Conservation (phyloP, 2,329 filamentous ascomycete genomes). For the Magnaporthiopsis poae region DNA sequence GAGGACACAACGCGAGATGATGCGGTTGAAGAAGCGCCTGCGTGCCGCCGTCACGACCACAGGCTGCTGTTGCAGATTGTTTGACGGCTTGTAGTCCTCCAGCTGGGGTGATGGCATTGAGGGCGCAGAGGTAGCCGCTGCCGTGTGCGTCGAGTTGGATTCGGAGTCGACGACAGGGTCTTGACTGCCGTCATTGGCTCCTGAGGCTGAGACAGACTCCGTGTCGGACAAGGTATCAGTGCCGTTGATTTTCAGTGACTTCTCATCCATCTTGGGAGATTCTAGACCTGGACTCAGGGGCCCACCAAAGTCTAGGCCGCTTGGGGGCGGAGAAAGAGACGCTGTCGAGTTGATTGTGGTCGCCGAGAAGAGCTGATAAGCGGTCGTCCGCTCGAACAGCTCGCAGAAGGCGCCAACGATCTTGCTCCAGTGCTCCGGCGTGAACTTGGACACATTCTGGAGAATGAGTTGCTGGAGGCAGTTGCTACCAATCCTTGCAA, state of each 20-base stretch:
- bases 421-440: conserved; percentile 77
- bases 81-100: conserved; percentile 79
- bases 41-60: conserved; percentile 87
- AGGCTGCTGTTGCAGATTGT: conserved; percentile 72
- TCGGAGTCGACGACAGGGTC: background rate
- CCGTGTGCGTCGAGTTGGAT: background rate
- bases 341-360: conserved; percentile 45
- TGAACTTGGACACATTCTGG: conserved; percentile 91
- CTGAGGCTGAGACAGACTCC: conserved; percentile 16
- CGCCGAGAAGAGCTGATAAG: conserved; percentile 91
- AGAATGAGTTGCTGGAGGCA: conserved; percentile 93
- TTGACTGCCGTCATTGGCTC: conserved; percentile 17
- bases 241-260: conserved; percentile 53
- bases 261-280: conserved; percentile 35
- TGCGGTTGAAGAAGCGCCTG: conserved; percentile 94
- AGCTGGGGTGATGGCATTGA: conserved; percentile 40
- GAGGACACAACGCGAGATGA: conserved; percentile 95
- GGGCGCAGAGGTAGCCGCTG: conserved; percentile 10
- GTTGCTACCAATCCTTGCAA: conserved; percentile 94
- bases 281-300: conserved; percentile 33
- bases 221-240: conserved; percentile 22
- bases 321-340: conserved; percentile 40
- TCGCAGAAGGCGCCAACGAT: conserved; percentile 94
- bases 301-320: conserved; percentile 42
- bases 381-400: conserved; percentile 87